A percentile compares a stretch with the other conserved stretches of the same genome.
These are phyloP conservation scores for Penicillium sp. DNA, from an alignment of 2,329 filamentous ascomycete genomes.

Conservation along the genomic window DNA sequence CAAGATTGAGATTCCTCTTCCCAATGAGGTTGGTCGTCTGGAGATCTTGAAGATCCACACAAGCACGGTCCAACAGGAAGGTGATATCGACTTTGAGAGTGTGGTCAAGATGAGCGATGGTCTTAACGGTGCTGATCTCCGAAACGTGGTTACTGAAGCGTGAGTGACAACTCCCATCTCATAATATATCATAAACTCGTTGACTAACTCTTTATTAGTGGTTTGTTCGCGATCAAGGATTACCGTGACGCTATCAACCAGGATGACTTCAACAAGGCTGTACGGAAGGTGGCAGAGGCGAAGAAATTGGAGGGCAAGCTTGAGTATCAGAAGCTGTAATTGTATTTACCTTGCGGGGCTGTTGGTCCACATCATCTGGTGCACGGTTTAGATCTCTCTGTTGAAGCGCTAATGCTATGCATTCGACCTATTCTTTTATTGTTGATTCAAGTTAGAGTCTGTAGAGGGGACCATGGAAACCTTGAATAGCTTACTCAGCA, in stretches of 20 bases:
- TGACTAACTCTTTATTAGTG: constrained; percentile 53
- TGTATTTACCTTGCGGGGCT: constrained; percentile 19
- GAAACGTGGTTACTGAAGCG: constrained; percentile 98
- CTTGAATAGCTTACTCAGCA: not conserved
- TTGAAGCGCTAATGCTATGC: constrained; percentile 16
- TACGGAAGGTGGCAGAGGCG: constrained; percentile 91
- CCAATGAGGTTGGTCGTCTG: constrained; percentile 91
- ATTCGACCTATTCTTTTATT: not conserved
- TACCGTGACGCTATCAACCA: constrained; percentile 95
- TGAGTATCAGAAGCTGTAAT: constrained; percentile 78
- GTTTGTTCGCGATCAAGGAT: constrained; percentile 96
- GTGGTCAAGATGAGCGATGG: constrained; percentile 99
- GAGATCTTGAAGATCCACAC: constrained; percentile 99
- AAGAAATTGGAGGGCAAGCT: constrained; percentile 99
- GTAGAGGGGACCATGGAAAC: not conserved
- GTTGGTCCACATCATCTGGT: constrained; percentile 5
- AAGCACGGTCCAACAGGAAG: constrained; percentile 78
- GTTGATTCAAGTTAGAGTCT: not conserved
- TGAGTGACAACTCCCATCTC: constrained; percentile 54
- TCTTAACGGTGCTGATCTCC: constrained; percentile 92
- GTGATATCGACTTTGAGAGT: constrained; percentile 97
- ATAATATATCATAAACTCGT: not conserved
- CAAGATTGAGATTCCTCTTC: constrained; percentile 96
- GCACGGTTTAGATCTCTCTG: constrained; percentile 12
- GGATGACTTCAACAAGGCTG: constrained; percentile 99